A percentile compares a stretch with the other conserved stretches of the same genome.
Evolutionary conservation across 139 green algal genomes (phyloP).

Genomic region (Chlorella sp.): DNA sequence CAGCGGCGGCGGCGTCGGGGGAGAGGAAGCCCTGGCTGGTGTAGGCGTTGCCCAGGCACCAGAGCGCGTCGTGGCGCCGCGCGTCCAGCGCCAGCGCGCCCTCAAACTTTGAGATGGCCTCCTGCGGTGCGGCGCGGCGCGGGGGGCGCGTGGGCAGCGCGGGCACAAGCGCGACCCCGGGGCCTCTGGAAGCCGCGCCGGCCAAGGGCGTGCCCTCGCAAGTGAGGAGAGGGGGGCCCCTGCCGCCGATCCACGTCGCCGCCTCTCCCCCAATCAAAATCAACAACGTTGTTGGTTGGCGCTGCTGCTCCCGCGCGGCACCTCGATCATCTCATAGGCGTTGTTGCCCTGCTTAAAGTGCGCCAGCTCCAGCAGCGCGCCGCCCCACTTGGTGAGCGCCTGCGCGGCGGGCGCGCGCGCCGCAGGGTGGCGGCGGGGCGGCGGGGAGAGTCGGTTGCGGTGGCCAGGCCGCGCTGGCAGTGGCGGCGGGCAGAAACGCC

Average conservation of each 20-base stretch:
- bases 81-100: constrained; percentile 78
- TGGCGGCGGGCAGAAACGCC: neutral
- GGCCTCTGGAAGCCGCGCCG: too few relatives aligned
- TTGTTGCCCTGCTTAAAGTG: constrained; percentile 91
- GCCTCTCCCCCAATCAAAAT: too few relatives aligned
- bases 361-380: constrained; percentile 94
- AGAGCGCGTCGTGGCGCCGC: constrained; percentile 83
- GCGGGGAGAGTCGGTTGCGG: neutral
- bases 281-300: too few relatives aligned
- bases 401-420: constrained; percentile 41
- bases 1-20: constrained; percentile 9
- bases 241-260: too few relatives aligned
- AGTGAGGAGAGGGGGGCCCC: too few relatives aligned
- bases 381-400: constrained; percentile 93
- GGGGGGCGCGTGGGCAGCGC: too few relatives aligned
- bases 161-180: too few relatives aligned
- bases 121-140: too few relatives aligned
- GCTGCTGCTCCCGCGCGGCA: too few relatives aligned
- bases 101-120: constrained; percentile 87
- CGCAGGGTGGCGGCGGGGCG: neutral
- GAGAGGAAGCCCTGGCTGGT: constrained; percentile 67
- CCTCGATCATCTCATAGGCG: constrained; percentile 85
- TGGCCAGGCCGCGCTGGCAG: neutral
- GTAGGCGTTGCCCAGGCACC: constrained; percentile 97
- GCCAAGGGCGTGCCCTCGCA: too few relatives aligned